phyloP scores from a whole-genome alignment of 176 grass and related monocot species.

The Sorghum bicolor region DNA sequence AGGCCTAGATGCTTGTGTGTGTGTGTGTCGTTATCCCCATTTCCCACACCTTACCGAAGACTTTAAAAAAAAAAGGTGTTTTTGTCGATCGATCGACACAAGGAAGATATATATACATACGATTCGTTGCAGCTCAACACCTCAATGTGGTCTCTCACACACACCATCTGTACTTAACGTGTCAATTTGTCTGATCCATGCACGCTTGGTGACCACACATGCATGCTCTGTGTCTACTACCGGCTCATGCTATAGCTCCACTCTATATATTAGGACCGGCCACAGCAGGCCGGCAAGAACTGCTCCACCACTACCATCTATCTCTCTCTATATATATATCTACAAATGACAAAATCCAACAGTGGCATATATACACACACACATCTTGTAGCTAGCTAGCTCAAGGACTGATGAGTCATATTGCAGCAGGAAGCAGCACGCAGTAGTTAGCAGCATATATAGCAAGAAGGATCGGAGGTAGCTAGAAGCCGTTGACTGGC shows the following conservation, averaged over 20 bases:
- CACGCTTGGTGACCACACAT: not conserved
- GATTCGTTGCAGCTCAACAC: not conserved
- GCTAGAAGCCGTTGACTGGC: not conserved
- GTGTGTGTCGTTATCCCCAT: not conserved
- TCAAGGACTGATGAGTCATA: not conserved
- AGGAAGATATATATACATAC: not conserved
- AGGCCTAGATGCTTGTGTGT: not conserved
- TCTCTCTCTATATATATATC: not conserved
- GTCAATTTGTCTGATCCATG: no score
- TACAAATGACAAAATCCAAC: not conserved
- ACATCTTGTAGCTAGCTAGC: no score
- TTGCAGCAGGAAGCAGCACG: not conserved
- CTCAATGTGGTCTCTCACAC: not conserved
- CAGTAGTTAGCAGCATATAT: not conserved
- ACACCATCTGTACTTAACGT: not conserved
- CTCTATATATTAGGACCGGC: not conserved
- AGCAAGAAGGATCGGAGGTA: no score
- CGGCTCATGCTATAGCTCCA: not conserved
- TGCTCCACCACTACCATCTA: slow-evolving; percentile 4
- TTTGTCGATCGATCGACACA: not conserved
- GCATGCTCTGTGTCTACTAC: not conserved
- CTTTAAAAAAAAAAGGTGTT: not conserved
- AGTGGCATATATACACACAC: not conserved
- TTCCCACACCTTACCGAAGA: not conserved
- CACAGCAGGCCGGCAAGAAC: not conserved